These are phyloP conservation scores for Fusarium papillatum DNA, from an alignment of 2,329 filamentous ascomycete genomes.

Conservation along the genomic window DNA sequence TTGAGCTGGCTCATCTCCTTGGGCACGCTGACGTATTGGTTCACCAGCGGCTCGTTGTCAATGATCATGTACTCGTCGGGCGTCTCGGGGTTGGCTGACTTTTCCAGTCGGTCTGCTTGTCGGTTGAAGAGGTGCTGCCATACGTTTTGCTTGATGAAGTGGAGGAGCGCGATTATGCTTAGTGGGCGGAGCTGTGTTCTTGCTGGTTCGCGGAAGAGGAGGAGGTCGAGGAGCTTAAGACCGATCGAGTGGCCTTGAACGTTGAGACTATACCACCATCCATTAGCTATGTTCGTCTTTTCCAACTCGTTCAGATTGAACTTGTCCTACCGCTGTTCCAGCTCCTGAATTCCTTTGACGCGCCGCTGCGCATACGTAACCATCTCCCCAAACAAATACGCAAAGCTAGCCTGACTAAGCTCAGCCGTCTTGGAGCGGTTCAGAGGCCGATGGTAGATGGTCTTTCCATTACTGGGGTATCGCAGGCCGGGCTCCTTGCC, in stretches of 20 bases:
- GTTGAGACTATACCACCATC: slow-evolving; percentile 74
- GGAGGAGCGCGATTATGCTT: slow-evolving; percentile 90
- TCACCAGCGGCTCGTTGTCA: slow-evolving; percentile 97
- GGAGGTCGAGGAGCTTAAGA: slow-evolving; percentile 93
- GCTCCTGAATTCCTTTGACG: slow-evolving; percentile 92
- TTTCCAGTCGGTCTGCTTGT: slow-evolving; percentile 93
- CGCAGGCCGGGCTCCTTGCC: slow-evolving; percentile 76
- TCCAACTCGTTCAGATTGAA: not conserved
- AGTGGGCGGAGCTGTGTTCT: slow-evolving; percentile 83
- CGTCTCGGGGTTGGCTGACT: slow-evolving; percentile 83
- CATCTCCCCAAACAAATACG: slow-evolving; percentile 97
- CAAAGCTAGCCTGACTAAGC: slow-evolving; percentile 93
- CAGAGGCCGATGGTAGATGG: slow-evolving; percentile 96
- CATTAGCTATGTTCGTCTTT: not conserved
- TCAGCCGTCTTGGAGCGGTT: slow-evolving; percentile 92
- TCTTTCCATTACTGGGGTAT: slow-evolving; percentile 94
- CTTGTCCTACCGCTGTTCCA: slow-evolving; percentile 83
- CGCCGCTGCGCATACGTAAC: slow-evolving; percentile 93
- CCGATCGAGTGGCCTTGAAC: slow-evolving; percentile 94
- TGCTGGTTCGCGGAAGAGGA: slow-evolving; percentile 85
- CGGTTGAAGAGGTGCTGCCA: slow-evolving; percentile 95
- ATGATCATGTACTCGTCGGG: slow-evolving; percentile 99
- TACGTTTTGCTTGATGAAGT: slow-evolving; percentile 93
- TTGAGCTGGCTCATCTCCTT: slow-evolving; percentile 97
- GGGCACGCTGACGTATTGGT: slow-evolving; percentile 92